These are phyloP conservation scores for Xylaria castorea DNA, from an alignment of 495 filamentous ascomycete genomes.

Conservation along the genomic window DNA sequence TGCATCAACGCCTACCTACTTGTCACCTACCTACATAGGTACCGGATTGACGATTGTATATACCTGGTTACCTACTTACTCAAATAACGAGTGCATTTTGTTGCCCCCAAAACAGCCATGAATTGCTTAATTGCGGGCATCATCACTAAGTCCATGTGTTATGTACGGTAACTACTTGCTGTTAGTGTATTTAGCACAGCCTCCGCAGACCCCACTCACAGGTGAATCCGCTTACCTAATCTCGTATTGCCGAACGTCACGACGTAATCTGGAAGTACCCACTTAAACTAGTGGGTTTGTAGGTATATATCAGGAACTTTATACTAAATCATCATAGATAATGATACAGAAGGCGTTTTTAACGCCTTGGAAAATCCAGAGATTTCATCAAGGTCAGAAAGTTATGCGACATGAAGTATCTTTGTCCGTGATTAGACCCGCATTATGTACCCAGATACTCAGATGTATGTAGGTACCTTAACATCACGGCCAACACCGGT, in stretches of 20 bases:
- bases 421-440: background rate
- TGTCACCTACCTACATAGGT: background rate
- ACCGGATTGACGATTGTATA: background rate
- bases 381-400: no score
- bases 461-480: background rate
- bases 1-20: background rate
- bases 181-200: background rate
- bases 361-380: background rate
- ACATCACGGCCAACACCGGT: background rate
- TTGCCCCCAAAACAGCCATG: background rate
- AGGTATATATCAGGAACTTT: no score
- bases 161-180: background rate
- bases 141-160: background rate
- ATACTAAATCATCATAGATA: background rate
- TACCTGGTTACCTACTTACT: background rate
- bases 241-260: background rate
- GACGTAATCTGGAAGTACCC: background rate
- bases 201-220: constrained; percentile 3
- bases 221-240: background rate
- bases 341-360: background rate
- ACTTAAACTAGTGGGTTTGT: no score
- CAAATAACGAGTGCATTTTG: background rate
- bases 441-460: background rate
- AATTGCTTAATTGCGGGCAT: background rate
- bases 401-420: background rate